Evolutionary conservation across 2,329 filamentous ascomycete species (phyloP), one percentile per base, ranked within the genome.

Genomic region (Talaromyces sp.): DNA sequence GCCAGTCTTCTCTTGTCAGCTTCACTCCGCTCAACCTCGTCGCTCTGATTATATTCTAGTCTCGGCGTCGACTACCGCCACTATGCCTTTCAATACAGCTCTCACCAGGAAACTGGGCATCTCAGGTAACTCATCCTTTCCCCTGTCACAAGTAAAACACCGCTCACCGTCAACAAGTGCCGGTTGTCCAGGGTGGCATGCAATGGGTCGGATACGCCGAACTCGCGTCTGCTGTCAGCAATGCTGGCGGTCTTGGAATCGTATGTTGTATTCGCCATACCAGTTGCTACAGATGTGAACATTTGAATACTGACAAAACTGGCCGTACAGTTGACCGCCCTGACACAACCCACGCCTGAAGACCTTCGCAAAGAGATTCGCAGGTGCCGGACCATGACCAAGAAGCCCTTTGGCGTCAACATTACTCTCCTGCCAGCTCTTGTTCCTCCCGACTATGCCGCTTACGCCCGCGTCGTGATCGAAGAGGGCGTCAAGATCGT

Each of bases 361-460:
- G 92, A 91, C 73, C 88, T 99, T 61, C 92, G 93, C 76, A 90
- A 91, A 72, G 95, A 99, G 81, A 99, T 99, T 78, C 88, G 85
- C 65, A 88, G 86, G 79, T 96, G 91, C 82, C 89, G 88, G 68
- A 85, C 82, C 66, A 86, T 98, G 72, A 82, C 81, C 64, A 77
- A 78, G 54, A 78, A 79, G 64, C 80, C 80, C 51, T 98, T 99
- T 76, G 95, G 84, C 71, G 93, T 98, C 70, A 99, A 99, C 80
- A 85, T 98, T 68, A 99, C 95, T 9, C 88, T 98, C 64, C 88
- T 98, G 53, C 95, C 95, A 30, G 85, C 93, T 60, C 85, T 98
- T 69, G 88, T 92, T 10, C 92, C 95, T 7, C 95, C 95, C 5
- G 89, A 98, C 82, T 99, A 99, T 76, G 85, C 80, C 64, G 93